These are phyloP conservation scores for Apophysomyces sp. DNA, from an alignment of 371 early-diverging fungal genomes.

Conservation along the genomic window DNA sequence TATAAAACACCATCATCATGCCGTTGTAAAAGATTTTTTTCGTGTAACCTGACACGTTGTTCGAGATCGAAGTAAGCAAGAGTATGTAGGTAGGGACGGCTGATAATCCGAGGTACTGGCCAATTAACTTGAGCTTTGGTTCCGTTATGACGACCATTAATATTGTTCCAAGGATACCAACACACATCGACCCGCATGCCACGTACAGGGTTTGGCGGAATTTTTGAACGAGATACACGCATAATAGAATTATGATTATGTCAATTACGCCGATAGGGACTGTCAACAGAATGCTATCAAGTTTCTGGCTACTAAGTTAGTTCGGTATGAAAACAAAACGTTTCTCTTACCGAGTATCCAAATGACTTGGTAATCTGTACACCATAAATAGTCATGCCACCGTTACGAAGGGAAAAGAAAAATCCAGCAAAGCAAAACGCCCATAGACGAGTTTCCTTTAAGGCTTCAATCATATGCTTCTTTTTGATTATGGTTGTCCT, in stretches of 20 bases:
- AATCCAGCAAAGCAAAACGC: constrained; percentile 27
- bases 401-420: constrained; percentile 39
- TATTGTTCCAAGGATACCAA: constrained; percentile 24
- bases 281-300: constrained; percentile 19
- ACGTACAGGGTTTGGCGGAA: constrained; percentile 21
- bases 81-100: constrained; percentile 22
- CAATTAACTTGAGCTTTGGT: constrained; percentile 22
- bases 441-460: constrained; percentile 36
- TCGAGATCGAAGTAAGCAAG: constrained; percentile 22
- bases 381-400: constrained; percentile 39
- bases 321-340: background rate
- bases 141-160: constrained; percentile 22
- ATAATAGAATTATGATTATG: constrained; percentile 15
- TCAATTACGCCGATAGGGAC: constrained; percentile 29
- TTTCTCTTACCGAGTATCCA: constrained; percentile 33
- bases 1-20: constrained; percentile 23
- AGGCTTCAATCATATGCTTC: constrained; percentile 34
- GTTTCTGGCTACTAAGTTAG: constrained; percentile 23
- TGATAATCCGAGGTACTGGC: constrained; percentile 25
- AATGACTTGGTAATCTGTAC: constrained; percentile 28
- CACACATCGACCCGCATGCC: constrained; percentile 13
- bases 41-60: constrained; percentile 36
- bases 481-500: constrained; percentile 34
- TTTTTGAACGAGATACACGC: constrained; percentile 12
- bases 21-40: constrained; percentile 31